Evolutionary conservation across 2,329 filamentous ascomycete genomes (phyloP), one percentile per base, ranked within the genome.

Genomic region (Neoascochyta sp.): DNA sequence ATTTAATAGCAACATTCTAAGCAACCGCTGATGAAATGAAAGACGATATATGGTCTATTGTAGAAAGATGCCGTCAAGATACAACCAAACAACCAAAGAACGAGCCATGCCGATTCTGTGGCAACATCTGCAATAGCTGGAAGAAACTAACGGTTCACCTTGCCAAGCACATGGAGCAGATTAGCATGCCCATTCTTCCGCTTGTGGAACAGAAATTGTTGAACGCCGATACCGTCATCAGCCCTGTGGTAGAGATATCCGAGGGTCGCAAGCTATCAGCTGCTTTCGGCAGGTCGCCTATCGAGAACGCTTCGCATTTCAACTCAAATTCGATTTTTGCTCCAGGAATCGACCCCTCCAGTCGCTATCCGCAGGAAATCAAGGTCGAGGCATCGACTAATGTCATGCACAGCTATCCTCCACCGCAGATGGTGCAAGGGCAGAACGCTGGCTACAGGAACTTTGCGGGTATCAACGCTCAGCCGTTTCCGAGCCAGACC

Each of bases 101-200:
- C 8, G 88, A 95, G 63, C 78, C 84, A 10, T 95, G 89, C 61
- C 80, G 84, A 22, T 95, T 95, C 67, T 95, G 89, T 54, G 83
- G 82, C 38, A 88, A 83, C 61, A 71, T 76, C 9, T 89, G 87
- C 60, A 78, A 76, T 18, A 86, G 79, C 21, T 95, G 87, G 87
- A 95, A 94, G 72, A 93, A 93, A 65, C 68, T 95, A 38, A 93
- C 86, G 1, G 86, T 92, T n/a, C 89, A 95, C 63, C 66, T 95
- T 57, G 87, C 87, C 27, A 90, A 90, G 62, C 89, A 95, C 60
- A 92, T 95, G 87, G 87, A 95, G 62, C 80, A 87, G 45, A 84
- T 95, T 54, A 86, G 85, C 50, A 75, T 95, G 54, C 88, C 89
- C 0, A 77, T 95, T 17, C 69, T 94, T 9, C 47, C 55, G 5